These are phyloP conservation scores for Poteriospumella lacustris DNA, from an alignment of 108 stramenopile genomes.

Conservation along the genomic window DNA sequence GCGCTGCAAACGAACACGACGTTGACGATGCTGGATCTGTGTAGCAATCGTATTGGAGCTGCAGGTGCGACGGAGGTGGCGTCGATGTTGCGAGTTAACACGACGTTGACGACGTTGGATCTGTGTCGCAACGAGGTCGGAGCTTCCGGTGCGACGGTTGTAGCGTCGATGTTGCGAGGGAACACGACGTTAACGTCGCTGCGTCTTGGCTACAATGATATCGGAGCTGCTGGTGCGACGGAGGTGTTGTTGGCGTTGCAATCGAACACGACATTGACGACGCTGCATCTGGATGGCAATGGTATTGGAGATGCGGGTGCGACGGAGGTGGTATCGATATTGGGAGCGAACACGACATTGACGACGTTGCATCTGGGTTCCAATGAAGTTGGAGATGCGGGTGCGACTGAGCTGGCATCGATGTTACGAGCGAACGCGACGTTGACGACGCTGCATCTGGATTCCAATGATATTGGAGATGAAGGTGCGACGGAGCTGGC, in stretches of 20 bases:
- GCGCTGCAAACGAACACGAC: not conserved
- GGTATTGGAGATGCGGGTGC: not conserved
- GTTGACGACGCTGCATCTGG: not conserved
- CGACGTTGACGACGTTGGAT: not conserved
- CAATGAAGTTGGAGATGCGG: not conserved
- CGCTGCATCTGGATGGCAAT: not conserved
- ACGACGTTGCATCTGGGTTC: too few species aligned
- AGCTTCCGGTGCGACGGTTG: not conserved
- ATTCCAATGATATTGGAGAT: not conserved
- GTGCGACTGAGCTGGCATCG: not conserved
- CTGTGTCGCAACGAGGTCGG: not conserved
- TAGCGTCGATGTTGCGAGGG: too few species aligned
- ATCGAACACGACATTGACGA: not conserved
- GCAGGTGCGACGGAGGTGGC: constrained; percentile 13
- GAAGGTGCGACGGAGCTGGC: constrained; percentile 20
- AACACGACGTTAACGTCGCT: not conserved
- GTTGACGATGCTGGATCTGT: not conserved
- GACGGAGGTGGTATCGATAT: too few species aligned
- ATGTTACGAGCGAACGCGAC: not conserved
- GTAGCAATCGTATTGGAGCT: not conserved
- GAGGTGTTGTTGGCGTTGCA: not conserved
- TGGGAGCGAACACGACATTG: too few species aligned
- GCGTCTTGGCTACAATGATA: not conserved
- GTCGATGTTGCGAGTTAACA: not conserved
- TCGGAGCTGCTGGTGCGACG: not conserved